Evolutionary conservation across 306 rosid species (phyloP), one percentile per base, ranked within the genome.

Genomic region (Comarum palustre): DNA sequence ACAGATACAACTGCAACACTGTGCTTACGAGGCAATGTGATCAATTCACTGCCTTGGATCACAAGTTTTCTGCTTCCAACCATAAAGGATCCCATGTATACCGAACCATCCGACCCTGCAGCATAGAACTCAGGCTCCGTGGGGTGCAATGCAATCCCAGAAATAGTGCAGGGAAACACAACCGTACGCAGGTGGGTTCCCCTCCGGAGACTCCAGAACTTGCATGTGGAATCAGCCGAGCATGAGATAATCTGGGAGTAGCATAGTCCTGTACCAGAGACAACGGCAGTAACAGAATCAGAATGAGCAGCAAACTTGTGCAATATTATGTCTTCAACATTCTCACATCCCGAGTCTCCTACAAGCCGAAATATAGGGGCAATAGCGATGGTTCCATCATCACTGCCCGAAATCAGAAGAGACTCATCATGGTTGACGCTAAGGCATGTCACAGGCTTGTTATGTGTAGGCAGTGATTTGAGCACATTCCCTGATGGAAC

Each of bases 41-140:
- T 69, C 61, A 79, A 32, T 38, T 86, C 81, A 34, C 5, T 59
- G 4, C 16, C 76, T 67, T 59, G 54, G 46, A 39, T 36, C 0
- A 19, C 24, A 45, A 11, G 10, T 55, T 70, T 62, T 66, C 32
- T 77, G 8, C 36, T 79, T 19, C 65, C 73, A 38, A 50, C 39
- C 19, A 59, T 76, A 59, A 72, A 29, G 45, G 78, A 7, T 6
- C 82, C 86, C 17, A 74, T 84, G 67, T 92, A 79, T 50, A 90
- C 75, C 14, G 81, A 85, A 20, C 98, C 98, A 69, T 92, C 89
- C 5, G 82, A 80, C 15, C 96, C 98, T 46, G 82, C 92, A 6
- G 83, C 94, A 45, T 82, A 88, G 57, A 88, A 82, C 13, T 77
- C 52, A 1, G 80, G 80, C 29, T 72, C 85, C n/a, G 61, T 31